Evolutionary conservation across 1,284 basidiomycete species (phyloP), one percentile per base, ranked within the genome.

Genomic region (Ceratobasidium sp.): DNA sequence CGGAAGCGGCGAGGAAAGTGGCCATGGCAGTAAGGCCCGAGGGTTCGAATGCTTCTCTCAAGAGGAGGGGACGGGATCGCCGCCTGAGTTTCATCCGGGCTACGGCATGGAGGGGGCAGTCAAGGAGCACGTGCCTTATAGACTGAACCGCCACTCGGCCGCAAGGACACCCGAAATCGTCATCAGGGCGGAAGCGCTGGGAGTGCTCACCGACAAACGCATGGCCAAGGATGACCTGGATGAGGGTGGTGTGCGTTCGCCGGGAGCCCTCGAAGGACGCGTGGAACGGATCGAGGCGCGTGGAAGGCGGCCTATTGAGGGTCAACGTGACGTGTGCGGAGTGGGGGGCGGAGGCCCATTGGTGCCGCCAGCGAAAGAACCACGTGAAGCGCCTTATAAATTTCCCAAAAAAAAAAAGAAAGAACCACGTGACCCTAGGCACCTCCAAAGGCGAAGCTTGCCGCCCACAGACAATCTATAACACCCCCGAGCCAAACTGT

Each of bases 331-430:
- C 22, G 19, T 27, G 22, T 45, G 5, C 19, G 7, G 47, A 67
- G 64, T 67, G 48, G 11, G 24, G 24, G 14, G 17, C 15, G 19
- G 60, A 44, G 7, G 36, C 22, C 60, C 60, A 63, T 6, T 48
- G 27, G 5, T 31, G 15, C 24, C 5, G 19, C 60, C 60, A 63
- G 9, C 45, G 60, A 14, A 44, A 17, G 24, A n/a, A 14, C 36
- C n/a, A n/a, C 50, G 44, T 67, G 44, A n/a, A 33, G 50, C 22
- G 44, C 50, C 19, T 57, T n/a, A n/a, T n/a, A n/a, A n/a, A n/a
- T n/a, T n/a, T n/a, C n/a, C n/a, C n/a, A n/a, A n/a, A n/a, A n/a
- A n/a, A n/a, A n/a, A n/a, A n/a, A n/a, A n/a, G n/a, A n/a, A n/a
- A n/a, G n/a, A n/a, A n/a, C n/a, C n/a, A n/a, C n/a, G n/a, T n/a